Base-by-base conservation (phyloP, 352 stramenopile genomes). In the Bremia lactucae region DNA sequence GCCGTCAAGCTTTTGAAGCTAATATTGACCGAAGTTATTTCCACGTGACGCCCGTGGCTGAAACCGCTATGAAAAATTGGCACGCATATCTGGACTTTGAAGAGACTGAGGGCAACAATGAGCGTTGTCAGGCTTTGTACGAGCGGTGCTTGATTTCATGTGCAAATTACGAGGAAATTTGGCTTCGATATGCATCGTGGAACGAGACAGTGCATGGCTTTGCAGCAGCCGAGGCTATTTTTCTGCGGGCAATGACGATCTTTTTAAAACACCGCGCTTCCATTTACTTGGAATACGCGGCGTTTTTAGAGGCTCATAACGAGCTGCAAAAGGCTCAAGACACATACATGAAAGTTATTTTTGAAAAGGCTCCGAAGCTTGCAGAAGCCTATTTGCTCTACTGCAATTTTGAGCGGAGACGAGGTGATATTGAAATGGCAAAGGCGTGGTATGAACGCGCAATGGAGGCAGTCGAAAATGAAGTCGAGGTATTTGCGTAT, bases 161-260 rank as follows among this genome's bases (percentile, higher is more conserved):
- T 46, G 77, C 77, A 6, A 89, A 89, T 58, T 89, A 89, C 48
- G 73, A 87, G 41, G 61, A 83, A 28, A 73, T 89, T 51, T 89
- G 77, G 77, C 43, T 86, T 18, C 77, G 77, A 20, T 89, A 76
- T 39, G 69, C 64, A 33, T 47, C 62, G 23, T 89, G 74, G 73
- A 74, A 57, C 33, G 77, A 84, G 21, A 65, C 55, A 11, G 51
- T 60, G 10, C 49, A 61, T 20, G 72, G 70, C 0, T 83, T 87
- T 57, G 55, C 83, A 14, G 70, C 62, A 4, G 77, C 77, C 5
- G 69, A 83, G 25, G 55, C 45, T n/a, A 57, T 89, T 5, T 87
- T 79, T 36, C 55, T 76, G 43, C 67, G 72, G 25, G 77, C 74
- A 0, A 63, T 82, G 19, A 60, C 49, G 9, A 64, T 84, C 14